Base-by-base conservation (phyloP, 2,329 filamentous ascomycete species). In the Phoma herbarum region DNA sequence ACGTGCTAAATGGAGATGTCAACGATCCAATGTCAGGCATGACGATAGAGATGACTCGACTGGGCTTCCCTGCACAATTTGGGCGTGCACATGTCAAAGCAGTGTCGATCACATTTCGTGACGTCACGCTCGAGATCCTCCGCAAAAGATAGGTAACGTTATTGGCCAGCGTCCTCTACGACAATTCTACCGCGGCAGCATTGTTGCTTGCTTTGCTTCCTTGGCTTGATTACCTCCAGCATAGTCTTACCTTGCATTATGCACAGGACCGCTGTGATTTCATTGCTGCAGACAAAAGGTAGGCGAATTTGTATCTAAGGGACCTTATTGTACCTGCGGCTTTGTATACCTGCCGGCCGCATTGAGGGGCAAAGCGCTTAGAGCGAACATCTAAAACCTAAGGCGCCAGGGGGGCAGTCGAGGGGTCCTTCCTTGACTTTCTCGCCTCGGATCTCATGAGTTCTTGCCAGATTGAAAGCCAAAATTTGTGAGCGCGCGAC, bases 81-180 rank as follows among this genome's bases (percentile, higher is more conserved):
- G 54, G 42, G 53, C 46, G 50, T 39, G 45, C 46, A 26, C 20
- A 12, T 12, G 52, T 29, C 29, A 25, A 45, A 33, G 37, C 44
- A 37, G 3, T 10, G 37, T 31, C 23, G 37, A 45, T 46, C 29
- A 31, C n/a, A 23, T 23, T 45, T 44, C 22, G 28, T 49, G 37
- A 44, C 45, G 52, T 44, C 45, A 45, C 29, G 39, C 29, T 46
- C 31, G 28, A 47, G 2, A 8, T n/a, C 28, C 16, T 47, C 35
- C 20, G 43, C 48, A 23, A 43, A 42, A 35, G 46, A 53, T 37
- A 35, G n/a, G 16, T 47, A n/a, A 47, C 28, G 47, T 57, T 47
- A 57, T 52, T 57, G 54, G 54, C 42, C 42, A 29, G 26, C 35
- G 22, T 18, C 26, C 2, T 31, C 14, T 43, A 12, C 48, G 43